Percentiles rank a stretch among this genome's conserved stretches.
Conservation (phyloP, 352 stramenopile species). For the Phytophthora fragariae region DNA sequence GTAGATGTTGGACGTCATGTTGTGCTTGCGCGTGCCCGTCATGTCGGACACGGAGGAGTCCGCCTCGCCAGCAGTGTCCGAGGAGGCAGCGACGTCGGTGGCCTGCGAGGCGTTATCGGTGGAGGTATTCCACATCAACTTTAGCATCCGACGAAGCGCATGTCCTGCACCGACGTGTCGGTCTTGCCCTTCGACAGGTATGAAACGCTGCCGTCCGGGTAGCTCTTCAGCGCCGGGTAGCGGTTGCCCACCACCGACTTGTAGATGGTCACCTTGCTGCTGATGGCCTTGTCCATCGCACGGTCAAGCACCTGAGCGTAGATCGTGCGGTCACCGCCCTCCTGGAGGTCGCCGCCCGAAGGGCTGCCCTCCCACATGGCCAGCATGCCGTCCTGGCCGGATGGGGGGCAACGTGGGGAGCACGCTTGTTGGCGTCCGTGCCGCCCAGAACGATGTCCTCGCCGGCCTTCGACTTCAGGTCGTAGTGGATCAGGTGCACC, state of each 20-base stretch:
- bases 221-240: slow-evolving; percentile 54
- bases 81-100: slow-evolving; percentile 11
- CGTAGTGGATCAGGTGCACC: slow-evolving; percentile 59
- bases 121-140: not conserved
- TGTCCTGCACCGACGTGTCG: slow-evolving; percentile 45
- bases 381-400: slow-evolving; percentile 43
- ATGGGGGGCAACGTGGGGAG: slow-evolving; percentile 42
- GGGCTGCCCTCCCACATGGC: slow-evolving; percentile 51
- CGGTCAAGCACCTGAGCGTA: slow-evolving; percentile 56
- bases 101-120: slow-evolving; percentile 14
- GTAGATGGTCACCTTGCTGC: slow-evolving; percentile 32
- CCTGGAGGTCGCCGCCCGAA: slow-evolving; percentile 37
- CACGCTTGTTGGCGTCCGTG: slow-evolving; percentile 51
- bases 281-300: slow-evolving; percentile 36
- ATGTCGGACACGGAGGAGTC: slow-evolving; percentile 91
- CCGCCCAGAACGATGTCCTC: slow-evolving; percentile 56
- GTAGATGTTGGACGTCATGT: slow-evolving; percentile 99
- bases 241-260: slow-evolving; percentile 49
- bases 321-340: slow-evolving; percentile 36
- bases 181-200: slow-evolving; percentile 53
- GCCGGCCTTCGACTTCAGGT: slow-evolving; percentile 26
- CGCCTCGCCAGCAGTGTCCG: slow-evolving; percentile 6
- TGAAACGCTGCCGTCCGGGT: slow-evolving; percentile 1
- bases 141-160: slow-evolving; percentile 56
- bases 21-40: slow-evolving; percentile 97